These are phyloP conservation scores for Pelargonium nanum DNA, from an alignment of 345 rosid species.

Conservation along the genomic window DNA sequence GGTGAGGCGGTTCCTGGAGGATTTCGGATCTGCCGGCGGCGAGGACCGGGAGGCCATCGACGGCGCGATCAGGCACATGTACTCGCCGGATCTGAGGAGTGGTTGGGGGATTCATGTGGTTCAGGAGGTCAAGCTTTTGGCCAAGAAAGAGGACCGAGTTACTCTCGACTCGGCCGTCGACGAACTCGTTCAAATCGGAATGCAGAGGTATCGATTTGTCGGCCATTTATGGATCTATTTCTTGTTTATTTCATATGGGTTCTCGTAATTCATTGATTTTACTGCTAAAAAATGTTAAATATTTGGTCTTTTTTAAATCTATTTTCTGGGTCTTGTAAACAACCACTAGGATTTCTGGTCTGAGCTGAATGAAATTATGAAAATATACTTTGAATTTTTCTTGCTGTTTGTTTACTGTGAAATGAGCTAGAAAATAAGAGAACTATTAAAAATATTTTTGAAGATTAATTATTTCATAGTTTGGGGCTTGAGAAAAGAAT, in stretches of 20 bases:
- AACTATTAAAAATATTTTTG: background rate
- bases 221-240: background rate
- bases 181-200: conserved; percentile 72
- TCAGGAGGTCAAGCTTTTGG: conserved; percentile 80
- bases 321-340: background rate
- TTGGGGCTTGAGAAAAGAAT: background rate
- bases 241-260: background rate
- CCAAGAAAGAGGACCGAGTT: conserved; percentile 60
- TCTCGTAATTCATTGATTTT: background rate
- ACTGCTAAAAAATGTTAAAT: background rate
- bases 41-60: conserved; percentile 38
- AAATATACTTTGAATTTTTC: background rate
- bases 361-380: background rate
- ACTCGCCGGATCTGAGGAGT: conserved; percentile 91
- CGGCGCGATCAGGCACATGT: conserved; percentile 69
- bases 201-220: conserved; percentile 53
- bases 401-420: background rate
- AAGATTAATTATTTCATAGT: background rate
- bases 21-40: conserved; percentile 49
- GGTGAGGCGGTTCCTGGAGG: conserved; percentile 61
- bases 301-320: no score
- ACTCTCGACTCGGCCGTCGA: conserved; percentile 64
- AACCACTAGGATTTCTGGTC: background rate
- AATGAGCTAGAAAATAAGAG: no score
- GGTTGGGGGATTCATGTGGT: conserved; percentile 99